Conservation (phyloP, 1,284 basidiomycete genomes). For the Coniferiporia weirii region DNA sequence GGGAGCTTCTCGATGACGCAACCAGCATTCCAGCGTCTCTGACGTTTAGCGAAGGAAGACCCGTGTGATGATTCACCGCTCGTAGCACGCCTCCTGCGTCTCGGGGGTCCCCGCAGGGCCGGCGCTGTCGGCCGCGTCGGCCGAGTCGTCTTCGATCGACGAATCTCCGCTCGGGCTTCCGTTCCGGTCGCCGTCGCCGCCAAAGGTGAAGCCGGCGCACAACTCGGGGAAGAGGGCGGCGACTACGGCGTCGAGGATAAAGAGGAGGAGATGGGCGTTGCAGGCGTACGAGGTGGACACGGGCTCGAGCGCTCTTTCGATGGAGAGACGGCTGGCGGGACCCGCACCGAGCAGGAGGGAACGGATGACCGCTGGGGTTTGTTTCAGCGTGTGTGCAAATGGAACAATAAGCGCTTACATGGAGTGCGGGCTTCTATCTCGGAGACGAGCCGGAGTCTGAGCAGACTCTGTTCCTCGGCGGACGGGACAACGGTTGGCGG, state of each 20-base stretch:
- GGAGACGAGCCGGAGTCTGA: conserved; percentile 47
- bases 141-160: neutral
- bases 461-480: conserved; percentile 57
- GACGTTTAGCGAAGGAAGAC: neutral
- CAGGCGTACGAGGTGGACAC: conserved; percentile 47
- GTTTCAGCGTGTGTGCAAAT: neutral
- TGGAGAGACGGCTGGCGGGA: too few species aligned
- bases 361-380: conserved; percentile 27
- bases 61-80: neutral
- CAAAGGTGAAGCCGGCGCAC: conserved; percentile 2
- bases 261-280: conserved; percentile 62
- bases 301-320: conserved; percentile 50
- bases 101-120: neutral
- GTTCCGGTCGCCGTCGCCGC: neutral
- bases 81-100: neutral
- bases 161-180: neutral
- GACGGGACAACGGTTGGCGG: conserved; percentile 62
- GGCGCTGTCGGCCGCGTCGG: too few species aligned
- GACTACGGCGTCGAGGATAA: conserved; percentile 59
- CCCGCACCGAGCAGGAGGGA: conserved; percentile 47
- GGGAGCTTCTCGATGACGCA: too few species aligned
- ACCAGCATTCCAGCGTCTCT: too few species aligned
- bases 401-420: conserved; percentile 38
- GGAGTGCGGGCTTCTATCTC: conserved; percentile 43
- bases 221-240: conserved; percentile 65